Evolutionary conservation across 1,284 basidiomycete genomes (phyloP), one percentile per base, ranked within the genome.

Genomic region (Trichosporon asahii): DNA sequence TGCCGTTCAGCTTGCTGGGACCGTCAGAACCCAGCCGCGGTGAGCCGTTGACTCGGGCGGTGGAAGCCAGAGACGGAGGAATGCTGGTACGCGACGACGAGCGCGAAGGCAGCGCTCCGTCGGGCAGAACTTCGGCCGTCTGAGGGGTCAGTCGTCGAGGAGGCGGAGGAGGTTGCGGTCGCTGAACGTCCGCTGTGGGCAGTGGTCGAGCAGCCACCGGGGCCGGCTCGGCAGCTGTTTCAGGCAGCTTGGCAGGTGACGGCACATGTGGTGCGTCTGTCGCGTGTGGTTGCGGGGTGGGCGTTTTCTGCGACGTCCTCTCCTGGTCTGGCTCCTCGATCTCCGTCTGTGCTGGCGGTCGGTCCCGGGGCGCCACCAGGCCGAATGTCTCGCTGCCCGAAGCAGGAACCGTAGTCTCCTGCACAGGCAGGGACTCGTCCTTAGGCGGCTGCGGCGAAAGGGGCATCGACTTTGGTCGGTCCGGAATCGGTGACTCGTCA

Each of bases 361-460:
- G 57, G 8, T 31, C 18, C 18, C 3, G 23, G 27, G 57, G 8
- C 57, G 57, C 57, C 27, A 31, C 29, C 49, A 53, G 49, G 18
- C 49, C 49, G 12, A 53, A 53, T 25, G 49, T 53, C 21, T 53
- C 49, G 49, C 49, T 53, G 49, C 49, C 49, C n/a, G 49, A 53
- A 53, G 49, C 21, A 53, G 49, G 49, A 25, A 53, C 49, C 49
- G 49, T 53, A 53, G 49, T 53, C 49, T 53, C 49, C 49, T 53
- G 49, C 3, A 25, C 49, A 53, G 49, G 49, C 49, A 53, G 23
- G 12, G 49, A 11, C 18, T 14, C 23, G 18, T 33, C 57, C 4
- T 1, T 27, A 4, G 57, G 29, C 18, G 29, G 14, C 15, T 18
- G 27, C 57, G 57, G 57, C 57, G 57, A 29, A 0, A 33, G 49